These are phyloP conservation scores for Apiospora sp. DNA, from an alignment of 2,329 filamentous ascomycete species.

Conservation along the genomic window DNA sequence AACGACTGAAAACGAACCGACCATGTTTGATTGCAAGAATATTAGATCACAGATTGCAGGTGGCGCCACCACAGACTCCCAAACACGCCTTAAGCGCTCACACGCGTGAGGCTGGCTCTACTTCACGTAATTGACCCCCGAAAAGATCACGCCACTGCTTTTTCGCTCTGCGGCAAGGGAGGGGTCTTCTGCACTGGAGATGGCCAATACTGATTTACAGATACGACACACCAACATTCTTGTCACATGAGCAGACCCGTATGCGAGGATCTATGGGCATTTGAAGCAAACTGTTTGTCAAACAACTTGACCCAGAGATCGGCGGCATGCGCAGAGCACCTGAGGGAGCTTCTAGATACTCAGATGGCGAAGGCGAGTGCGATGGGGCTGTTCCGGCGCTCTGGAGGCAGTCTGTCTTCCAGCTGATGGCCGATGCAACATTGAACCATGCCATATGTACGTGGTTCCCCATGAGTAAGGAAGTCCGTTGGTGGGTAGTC, in stretches of 20 bases:
- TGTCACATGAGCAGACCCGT: not conserved
- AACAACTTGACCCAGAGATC: not conserved
- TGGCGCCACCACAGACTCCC: not conserved
- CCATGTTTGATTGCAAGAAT: not conserved
- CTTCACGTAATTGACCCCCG: not conserved
- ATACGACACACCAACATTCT: not conserved
- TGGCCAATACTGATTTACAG: not conserved
- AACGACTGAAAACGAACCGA: not conserved
- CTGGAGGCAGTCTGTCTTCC: not conserved
- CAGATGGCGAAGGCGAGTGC: not conserved
- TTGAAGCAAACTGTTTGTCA: not conserved
- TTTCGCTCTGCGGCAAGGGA: slow-evolving; percentile 1
- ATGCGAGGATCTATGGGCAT: not conserved
- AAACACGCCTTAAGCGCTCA: not conserved
- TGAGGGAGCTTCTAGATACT: not conserved
- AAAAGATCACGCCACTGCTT: not conserved
- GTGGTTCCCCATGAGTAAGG: not conserved
- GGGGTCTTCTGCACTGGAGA: not conserved
- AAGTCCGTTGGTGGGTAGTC: not conserved
- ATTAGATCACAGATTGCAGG: not conserved
- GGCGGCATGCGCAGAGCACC: not conserved
- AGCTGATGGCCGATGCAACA: not conserved
- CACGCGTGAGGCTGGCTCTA: not conserved
- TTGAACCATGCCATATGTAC: not conserved
- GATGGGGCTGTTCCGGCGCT: not conserved